Conservation (phyloP, 495 filamentous ascomycete genomes). For the Tuber borchii region DNA sequence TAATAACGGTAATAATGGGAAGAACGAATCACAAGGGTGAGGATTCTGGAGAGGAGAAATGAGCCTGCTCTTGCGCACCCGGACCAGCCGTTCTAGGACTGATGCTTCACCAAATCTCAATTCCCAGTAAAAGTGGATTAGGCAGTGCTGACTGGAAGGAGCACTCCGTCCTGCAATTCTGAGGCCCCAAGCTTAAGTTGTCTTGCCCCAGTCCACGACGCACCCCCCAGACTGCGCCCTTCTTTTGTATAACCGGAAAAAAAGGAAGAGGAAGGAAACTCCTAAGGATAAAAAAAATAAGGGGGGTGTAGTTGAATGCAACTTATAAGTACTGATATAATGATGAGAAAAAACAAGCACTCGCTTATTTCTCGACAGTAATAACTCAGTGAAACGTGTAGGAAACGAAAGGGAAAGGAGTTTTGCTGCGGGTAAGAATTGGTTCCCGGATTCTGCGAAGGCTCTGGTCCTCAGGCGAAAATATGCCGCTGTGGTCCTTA, state of each 20-base stretch:
- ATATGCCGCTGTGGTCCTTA: background rate
- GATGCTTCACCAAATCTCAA: background rate
- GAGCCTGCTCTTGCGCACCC: constrained; percentile 11
- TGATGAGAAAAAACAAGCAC: constrained; percentile 2
- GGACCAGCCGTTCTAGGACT: background rate
- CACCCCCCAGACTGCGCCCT: constrained; percentile 3
- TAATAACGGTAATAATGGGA: background rate
- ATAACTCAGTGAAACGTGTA: background rate
- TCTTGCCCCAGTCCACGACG: background rate
- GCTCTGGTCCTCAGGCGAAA: background rate
- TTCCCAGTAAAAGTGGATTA: background rate
- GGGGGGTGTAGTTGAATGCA: background rate
- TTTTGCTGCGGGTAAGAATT: constrained; percentile 3
- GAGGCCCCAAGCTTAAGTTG: background rate
- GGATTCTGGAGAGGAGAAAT: constrained; percentile 29
- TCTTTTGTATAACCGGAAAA: background rate
- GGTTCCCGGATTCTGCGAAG: background rate
- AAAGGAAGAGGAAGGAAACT: background rate
- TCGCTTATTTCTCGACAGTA: background rate
- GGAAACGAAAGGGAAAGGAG: constrained; percentile 2
- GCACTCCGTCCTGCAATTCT: background rate
- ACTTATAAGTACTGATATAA: background rate
- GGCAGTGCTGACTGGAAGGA: background rate
- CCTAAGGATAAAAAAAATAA: constrained; percentile 10
- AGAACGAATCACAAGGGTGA: constrained; percentile 9